Conservation (phyloP, 176 grass and related monocot species). For the Elymus sibiricus region DNA sequence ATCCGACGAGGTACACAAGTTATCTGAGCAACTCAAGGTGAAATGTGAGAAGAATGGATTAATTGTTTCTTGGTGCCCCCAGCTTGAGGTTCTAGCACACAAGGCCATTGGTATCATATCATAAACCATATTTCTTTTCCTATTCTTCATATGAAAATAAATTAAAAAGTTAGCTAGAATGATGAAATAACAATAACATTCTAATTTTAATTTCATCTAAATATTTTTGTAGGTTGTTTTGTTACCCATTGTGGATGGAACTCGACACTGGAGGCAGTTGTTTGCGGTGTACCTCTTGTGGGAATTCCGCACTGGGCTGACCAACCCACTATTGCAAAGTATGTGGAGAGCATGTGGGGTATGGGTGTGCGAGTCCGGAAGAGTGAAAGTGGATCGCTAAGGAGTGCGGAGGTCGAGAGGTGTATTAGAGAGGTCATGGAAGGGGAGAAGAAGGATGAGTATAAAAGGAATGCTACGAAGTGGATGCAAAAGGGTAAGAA, state of each 20-base stretch:
- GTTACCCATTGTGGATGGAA: constrained; percentile 46
- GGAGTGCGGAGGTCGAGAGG: not conserved
- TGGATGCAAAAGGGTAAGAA: not conserved
- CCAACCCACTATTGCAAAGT: constrained; percentile 23
- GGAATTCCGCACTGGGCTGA: constrained; percentile 39
- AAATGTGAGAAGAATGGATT: not conserved
- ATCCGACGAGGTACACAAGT: not conserved
- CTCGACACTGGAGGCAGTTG: constrained; percentile 20
- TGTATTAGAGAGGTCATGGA: not conserved
- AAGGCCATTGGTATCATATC: not conserved
- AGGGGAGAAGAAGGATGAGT: not conserved
- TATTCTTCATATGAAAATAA: not conserved
- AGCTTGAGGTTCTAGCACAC: constrained; percentile 37
- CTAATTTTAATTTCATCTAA: too few relatives aligned
- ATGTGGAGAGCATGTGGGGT: constrained; percentile 45
- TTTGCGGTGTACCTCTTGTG: not conserved
- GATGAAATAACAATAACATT: too few relatives aligned
- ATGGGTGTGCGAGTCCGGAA: constrained; percentile 25
- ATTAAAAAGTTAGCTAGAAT: too few relatives aligned
- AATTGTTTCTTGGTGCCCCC: constrained; percentile 28
- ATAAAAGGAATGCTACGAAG: not conserved
- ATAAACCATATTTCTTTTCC: not conserved
- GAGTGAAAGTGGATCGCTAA: not conserved
- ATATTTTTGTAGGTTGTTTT: constrained; percentile 19
- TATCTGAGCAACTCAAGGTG: not conserved